Percentiles rank a stretch among this genome's conserved stretches.
phyloP scores from a whole-genome alignment of 805 yeast species.

The Geotrichum ghanense region DNA sequence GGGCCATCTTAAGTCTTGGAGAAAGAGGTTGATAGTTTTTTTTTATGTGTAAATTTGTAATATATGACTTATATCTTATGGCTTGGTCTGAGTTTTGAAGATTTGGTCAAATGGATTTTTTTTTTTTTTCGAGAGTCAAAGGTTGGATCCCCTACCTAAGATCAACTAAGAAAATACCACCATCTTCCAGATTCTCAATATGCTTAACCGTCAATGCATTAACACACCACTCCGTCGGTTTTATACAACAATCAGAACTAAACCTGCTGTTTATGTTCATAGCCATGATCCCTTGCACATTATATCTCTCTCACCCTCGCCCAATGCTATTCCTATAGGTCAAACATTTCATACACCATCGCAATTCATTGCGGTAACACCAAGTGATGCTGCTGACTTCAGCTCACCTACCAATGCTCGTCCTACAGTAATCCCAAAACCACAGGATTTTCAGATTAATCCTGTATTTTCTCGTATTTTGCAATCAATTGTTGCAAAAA shows the following conservation, averaged over 20 bases:
- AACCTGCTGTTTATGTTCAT: neutral
- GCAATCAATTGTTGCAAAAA: constrained; percentile 13
- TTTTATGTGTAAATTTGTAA: too few species aligned
- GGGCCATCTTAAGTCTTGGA: too few species aligned
- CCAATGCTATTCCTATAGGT: constrained; percentile 19
- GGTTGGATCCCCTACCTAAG: too few species aligned
- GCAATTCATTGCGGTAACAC: constrained; percentile 2
- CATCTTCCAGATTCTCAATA: too few species aligned
- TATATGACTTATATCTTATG: too few species aligned
- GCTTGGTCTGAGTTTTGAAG: too few species aligned
- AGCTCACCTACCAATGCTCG: constrained; percentile 3
- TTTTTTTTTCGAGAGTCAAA: too few species aligned
- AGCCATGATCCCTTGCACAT: neutral
- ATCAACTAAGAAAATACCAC: too few species aligned
- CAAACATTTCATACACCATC: constrained; percentile 9
- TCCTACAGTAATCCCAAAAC: constrained; percentile 1
- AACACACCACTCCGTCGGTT: too few species aligned
- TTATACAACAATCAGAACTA: neutral
- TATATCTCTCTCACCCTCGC: constrained; percentile 15
- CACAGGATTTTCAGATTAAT: constrained; percentile 13
- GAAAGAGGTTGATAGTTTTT: too few species aligned
- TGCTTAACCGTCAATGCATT: too few species aligned
- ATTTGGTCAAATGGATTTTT: too few species aligned
- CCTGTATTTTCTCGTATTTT: constrained; percentile 16
- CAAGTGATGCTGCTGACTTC: constrained; percentile 4